phyloP scores from a whole-genome alignment of 2,329 filamentous ascomycete genomes.

The Sarocladium brachiariae region DNA sequence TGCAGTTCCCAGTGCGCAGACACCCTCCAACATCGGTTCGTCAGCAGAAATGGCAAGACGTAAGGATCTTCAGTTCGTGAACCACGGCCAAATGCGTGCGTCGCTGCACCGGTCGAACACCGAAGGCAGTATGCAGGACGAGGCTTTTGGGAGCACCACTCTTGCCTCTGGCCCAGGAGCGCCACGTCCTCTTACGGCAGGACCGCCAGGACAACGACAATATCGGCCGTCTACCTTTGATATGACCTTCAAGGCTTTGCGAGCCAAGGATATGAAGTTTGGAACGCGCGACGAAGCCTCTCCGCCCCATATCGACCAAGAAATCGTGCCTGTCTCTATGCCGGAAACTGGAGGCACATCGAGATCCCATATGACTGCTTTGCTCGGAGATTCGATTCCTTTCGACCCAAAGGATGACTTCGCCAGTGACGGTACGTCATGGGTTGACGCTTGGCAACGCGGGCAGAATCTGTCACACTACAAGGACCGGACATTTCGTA shows the following conservation, averaged over 20 bases:
- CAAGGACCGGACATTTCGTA: not conserved
- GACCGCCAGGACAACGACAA: conserved; percentile 47
- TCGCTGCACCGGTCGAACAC: conserved; percentile 9
- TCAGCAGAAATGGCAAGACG: conserved; percentile 1
- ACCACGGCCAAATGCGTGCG: conserved; percentile 7
- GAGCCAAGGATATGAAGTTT: conserved; percentile 2
- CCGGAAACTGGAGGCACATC: not conserved
- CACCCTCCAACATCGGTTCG: not conserved
- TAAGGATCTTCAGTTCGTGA: conserved; percentile 6
- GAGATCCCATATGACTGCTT: not conserved
- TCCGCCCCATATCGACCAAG: not conserved
- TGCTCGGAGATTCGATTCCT: not conserved
- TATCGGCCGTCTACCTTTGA: conserved; percentile 39
- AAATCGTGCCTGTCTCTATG: not conserved
- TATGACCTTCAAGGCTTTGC: conserved; percentile 24
- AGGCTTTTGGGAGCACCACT: conserved; percentile 15
- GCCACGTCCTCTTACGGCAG: conserved; percentile 46
- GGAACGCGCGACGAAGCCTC: not conserved
- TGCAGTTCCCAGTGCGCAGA: not conserved
- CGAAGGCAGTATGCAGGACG: conserved; percentile 13
- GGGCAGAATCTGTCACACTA: not conserved
- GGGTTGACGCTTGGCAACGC: not conserved
- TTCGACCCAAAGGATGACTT: not conserved
- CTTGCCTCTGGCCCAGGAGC: conserved; percentile 31
- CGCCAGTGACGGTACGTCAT: not conserved